phyloP scores from a whole-genome alignment of 208 protist species.

The Trypanosoma conorhini region DNA sequence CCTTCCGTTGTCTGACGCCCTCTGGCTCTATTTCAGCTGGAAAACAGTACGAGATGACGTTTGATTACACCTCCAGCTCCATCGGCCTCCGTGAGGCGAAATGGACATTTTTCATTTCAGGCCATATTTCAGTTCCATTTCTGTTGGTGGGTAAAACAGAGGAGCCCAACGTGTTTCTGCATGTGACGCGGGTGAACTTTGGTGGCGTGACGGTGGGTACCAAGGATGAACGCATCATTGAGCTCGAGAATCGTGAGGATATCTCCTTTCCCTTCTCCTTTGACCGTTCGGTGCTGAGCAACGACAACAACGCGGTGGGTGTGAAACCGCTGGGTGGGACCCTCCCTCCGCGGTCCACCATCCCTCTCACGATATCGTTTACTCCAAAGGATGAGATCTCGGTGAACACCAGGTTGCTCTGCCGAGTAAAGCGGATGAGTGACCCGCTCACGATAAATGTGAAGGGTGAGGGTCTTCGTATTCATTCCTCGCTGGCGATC shows the following conservation, averaged over 20 bases:
- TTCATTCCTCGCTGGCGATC: conserved; percentile 89
- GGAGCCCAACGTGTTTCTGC: conserved; percentile 94
- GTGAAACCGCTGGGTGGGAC: conserved; percentile 84
- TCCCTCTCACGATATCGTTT: conserved; percentile 87
- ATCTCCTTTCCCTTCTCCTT: conserved; percentile 94
- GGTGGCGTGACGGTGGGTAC: conserved; percentile 86
- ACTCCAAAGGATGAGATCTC: conserved; percentile 87
- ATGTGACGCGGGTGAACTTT: conserved; percentile 92
- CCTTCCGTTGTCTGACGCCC: conserved; percentile 92
- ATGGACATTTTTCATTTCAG: conserved; percentile 93
- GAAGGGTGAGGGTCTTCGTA: conserved; percentile 95
- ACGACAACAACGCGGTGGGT: conserved; percentile 49
- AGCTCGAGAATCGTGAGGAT: conserved; percentile 94
- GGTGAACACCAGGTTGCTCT: conserved; percentile 94
- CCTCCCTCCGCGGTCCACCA: conserved; percentile 64
- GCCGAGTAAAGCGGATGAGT: conserved; percentile 91
- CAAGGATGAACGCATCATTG: conserved; percentile 66
- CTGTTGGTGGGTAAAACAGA: conserved; percentile 92
- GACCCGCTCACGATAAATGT: conserved; percentile 94
- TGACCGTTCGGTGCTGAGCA: conserved; percentile 60
- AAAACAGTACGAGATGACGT: conserved; percentile 94
- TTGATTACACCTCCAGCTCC: conserved; percentile 93
- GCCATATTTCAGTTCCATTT: conserved; percentile 89
- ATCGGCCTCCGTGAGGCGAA: conserved; percentile 82
- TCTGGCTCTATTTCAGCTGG: conserved; percentile 79